These are phyloP conservation scores for Middelhovenomyces tepae DNA, from an alignment of 805 yeast genomes.

Conservation along the genomic window DNA sequence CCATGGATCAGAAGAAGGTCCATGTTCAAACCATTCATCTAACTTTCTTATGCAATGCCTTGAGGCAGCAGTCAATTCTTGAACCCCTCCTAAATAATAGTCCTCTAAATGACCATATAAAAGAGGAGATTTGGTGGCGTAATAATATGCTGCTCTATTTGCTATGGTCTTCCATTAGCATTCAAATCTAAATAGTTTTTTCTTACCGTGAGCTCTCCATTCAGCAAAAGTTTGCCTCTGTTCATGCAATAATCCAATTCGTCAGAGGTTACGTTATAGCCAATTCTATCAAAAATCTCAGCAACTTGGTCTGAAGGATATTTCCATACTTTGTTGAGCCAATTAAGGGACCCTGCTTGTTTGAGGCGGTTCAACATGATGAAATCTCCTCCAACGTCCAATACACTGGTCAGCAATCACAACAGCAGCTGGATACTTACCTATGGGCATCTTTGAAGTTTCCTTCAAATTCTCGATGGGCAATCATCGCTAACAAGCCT, in stretches of 20 bases:
- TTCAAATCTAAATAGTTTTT: background rate
- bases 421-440: background rate
- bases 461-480: conserved; percentile 47
- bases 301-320: conserved; percentile 38
- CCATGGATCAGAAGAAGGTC: conserved; percentile 23
- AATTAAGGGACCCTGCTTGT: conserved; percentile 21
- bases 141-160: conserved; percentile 23
- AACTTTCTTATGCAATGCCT: conserved; percentile 32
- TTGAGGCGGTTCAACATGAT: conserved; percentile 35
- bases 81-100: conserved; percentile 46
- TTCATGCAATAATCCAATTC: conserved; percentile 42
- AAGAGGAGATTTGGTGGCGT: conserved; percentile 37
- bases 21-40: conserved; percentile 34
- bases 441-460: conserved; percentile 42
- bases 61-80: conserved; percentile 37
- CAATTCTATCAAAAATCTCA: conserved; percentile 32
- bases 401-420: conserved; percentile 18
- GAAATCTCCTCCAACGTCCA: conserved; percentile 62
- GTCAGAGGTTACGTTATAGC: conserved; percentile 28
- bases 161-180: background rate
- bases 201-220: conserved; percentile 36
- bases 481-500: conserved; percentile 46
- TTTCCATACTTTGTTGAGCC: conserved; percentile 25
- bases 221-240: conserved; percentile 45
- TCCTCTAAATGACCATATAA: conserved; percentile 35